Percentiles rank a stretch among this genome's conserved stretches.
These are phyloP conservation scores for Calycina herbarum DNA, from an alignment of 2,329 filamentous ascomycete genomes.

Conservation along the genomic window DNA sequence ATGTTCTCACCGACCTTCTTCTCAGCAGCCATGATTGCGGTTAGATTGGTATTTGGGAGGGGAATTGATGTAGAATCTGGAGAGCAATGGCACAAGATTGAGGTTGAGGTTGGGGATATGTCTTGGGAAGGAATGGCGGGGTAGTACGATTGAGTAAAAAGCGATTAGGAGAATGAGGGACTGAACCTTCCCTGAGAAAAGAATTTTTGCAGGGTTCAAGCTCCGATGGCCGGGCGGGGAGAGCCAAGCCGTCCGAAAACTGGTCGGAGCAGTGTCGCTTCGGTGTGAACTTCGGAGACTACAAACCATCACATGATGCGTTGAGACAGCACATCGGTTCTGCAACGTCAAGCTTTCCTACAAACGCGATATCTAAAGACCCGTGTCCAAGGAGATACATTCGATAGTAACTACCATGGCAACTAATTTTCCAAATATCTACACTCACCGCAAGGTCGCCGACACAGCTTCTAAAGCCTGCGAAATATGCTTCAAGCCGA, in stretches of 20 bases:
- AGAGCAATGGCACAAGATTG: neutral
- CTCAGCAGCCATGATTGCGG: constrained; percentile 30
- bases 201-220: constrained; percentile 6
- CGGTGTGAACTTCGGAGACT: neutral
- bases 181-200: constrained; percentile 1
- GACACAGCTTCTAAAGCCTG: constrained; percentile 82
- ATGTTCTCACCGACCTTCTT: constrained; percentile 42
- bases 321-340: neutral
- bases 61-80: neutral
- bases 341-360: neutral
- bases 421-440: constrained; percentile 69
- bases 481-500: constrained; percentile 88
- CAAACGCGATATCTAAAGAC: neutral
- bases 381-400: neutral
- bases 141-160: neutral
- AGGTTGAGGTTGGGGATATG: neutral
- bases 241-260: no score
- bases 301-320: neutral
- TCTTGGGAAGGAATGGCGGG: neutral
- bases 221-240: neutral
- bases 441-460: constrained; percentile 82
- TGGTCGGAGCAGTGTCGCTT: neutral
- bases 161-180: neutral
- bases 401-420: neutral
- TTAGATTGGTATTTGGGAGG: constrained; percentile 10